phyloP scores from a whole-genome alignment of 164 flowering plant genomes.

The Vitis rupestris region DNA sequence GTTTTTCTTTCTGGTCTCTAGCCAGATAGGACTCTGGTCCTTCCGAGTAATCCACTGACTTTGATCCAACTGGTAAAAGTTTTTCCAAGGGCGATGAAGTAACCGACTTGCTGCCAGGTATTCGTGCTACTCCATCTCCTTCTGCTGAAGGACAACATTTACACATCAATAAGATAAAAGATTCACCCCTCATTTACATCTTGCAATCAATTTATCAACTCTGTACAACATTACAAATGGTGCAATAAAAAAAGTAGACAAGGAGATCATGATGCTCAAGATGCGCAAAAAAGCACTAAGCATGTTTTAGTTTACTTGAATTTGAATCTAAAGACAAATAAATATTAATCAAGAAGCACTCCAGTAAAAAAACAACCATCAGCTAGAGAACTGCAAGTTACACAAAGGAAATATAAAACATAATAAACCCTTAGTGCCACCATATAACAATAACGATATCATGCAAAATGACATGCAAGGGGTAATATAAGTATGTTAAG shows the following conservation, averaged over 20 bases:
- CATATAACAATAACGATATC: background rate
- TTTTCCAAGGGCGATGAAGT: conserved; percentile 49
- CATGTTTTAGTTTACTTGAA: background rate
- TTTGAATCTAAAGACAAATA: background rate
- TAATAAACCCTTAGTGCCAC: background rate
- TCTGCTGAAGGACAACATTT: conserved; percentile 9
- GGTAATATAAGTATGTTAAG: too few relatives aligned
- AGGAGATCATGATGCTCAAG: background rate
- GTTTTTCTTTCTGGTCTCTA: conserved; percentile 32
- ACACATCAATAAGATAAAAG: background rate
- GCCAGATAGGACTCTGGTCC: conserved; percentile 19
- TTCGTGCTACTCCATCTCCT: conserved; percentile 17
- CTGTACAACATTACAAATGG: background rate
- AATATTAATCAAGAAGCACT: background rate
- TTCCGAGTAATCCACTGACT: conserved; percentile 23
- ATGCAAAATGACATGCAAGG: background rate
- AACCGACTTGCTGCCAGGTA: conserved; percentile 29
- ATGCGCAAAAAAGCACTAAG: background rate
- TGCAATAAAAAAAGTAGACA: background rate
- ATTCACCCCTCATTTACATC: background rate
- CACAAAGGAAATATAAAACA: background rate
- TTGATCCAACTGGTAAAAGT: conserved; percentile 27
- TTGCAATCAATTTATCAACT: background rate
- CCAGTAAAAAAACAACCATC: background rate
- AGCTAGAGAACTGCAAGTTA: background rate